A percentile compares a stretch with the other conserved stretches of the same genome.
phyloP scores from a whole-genome alignment of 768 basidiomycete genomes.

The Strobilomyces dryophilus region DNA sequence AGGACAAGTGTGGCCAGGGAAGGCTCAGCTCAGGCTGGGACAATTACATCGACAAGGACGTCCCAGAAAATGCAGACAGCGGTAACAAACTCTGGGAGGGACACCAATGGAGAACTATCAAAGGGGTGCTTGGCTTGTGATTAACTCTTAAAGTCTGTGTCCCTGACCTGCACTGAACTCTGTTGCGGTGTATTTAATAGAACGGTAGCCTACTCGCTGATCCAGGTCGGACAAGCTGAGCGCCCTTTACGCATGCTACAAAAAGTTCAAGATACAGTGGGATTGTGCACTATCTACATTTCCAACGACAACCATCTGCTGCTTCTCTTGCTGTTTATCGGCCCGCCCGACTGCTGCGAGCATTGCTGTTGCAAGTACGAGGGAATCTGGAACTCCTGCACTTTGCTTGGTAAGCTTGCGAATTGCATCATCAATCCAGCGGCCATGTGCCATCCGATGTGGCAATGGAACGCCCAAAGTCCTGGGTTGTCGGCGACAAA shows the following conservation, averaged over 20 bases:
- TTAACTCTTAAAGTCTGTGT: neutral
- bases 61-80: conserved; percentile 28
- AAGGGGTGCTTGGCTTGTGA: conserved; percentile 26
- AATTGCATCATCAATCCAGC: conserved; percentile 40
- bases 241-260: neutral
- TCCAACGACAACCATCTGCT: conserved; percentile 16
- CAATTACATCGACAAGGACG: conserved; percentile 25
- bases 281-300: conserved; percentile 2
- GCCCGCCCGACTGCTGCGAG: conserved; percentile 27
- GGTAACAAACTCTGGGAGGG: conserved; percentile 33
- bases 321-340: conserved; percentile 16
- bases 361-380: conserved; percentile 34
- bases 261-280: neutral
- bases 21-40: conserved; percentile 34
- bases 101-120: conserved; percentile 19
- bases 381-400: conserved; percentile 33
- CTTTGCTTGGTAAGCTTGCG: conserved; percentile 34
- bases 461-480: conserved; percentile 46
- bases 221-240: neutral
- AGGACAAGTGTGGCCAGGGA: conserved; percentile 28
- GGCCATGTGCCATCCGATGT: conserved; percentile 38
- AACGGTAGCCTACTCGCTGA: neutral
- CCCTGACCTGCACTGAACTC: no score
- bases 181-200: no score
- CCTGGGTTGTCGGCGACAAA: conserved; percentile 43